Evolutionary conservation across 176 grass and related monocot species (phyloP).

Genomic region (Otatea glauca): DNA sequence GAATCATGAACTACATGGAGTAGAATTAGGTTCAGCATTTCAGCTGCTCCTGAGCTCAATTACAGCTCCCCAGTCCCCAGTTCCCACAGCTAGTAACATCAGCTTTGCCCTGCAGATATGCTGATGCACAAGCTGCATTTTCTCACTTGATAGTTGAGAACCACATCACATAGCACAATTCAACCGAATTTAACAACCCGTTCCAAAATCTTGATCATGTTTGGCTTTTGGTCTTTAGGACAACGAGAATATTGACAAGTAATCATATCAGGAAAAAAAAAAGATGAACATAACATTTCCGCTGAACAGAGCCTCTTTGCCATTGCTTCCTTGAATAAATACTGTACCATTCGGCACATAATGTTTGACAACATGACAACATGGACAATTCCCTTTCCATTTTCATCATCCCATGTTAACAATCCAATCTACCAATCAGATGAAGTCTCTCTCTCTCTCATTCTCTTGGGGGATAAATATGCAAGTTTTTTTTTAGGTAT

Average conservation of each 20-base stretch:
- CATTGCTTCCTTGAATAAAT: neutral
- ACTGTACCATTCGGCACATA: constrained; percentile 10
- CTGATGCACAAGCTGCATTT: too few relatives aligned
- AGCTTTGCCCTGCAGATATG: too few relatives aligned
- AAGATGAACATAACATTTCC: neutral
- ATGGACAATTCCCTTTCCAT: neutral
- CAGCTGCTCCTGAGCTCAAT: neutral
- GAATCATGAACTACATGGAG: too few relatives aligned
- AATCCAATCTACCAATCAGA: constrained; percentile 11
- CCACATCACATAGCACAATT: neutral
- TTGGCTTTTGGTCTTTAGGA: neutral
- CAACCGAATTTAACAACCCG: neutral
- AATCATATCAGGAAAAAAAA: neutral
- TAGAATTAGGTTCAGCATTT: neutral
- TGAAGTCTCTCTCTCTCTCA: neutral
- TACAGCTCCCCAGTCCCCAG: too few relatives aligned
- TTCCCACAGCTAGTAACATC: too few relatives aligned
- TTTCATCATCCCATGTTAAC: neutral
- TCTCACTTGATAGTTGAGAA: neutral
- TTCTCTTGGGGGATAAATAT: neutral
- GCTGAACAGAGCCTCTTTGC: neutral
- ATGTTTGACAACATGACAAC: neutral
- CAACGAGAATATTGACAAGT: neutral
- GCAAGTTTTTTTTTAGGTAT: neutral
- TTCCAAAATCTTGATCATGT: neutral